Conservation (phyloP, 768 basidiomycete species). For the Mycena indigotica region DNA sequence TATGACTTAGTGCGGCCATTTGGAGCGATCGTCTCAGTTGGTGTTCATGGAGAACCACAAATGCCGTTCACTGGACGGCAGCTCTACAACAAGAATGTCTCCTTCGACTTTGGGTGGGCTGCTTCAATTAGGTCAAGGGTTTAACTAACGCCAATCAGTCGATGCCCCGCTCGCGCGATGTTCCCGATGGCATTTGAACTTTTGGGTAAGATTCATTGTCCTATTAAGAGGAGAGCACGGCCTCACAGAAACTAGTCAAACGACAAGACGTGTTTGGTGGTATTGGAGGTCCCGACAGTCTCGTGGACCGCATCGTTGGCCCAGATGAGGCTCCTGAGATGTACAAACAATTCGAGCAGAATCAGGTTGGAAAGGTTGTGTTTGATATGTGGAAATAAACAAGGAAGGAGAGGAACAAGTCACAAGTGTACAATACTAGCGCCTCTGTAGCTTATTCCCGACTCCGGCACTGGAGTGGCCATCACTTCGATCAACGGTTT, state of each 20-base stretch:
- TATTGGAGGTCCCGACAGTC: conserved; percentile 60
- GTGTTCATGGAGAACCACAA: conserved; percentile 59
- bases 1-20: conserved; percentile 76
- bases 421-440: no score
- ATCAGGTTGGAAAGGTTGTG: conserved; percentile 72
- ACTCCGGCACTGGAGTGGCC: no score
- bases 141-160: conserved; percentile 20
- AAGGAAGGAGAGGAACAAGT: no score
- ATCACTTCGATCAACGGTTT: no score
- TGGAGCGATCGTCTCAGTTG: conserved; percentile 74
- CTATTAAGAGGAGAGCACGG: background rate
- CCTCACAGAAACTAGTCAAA: conserved; percentile 52
- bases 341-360: conserved; percentile 72
- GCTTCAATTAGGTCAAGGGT: background rate
- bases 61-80: conserved; percentile 60
- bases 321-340: conserved; percentile 57
- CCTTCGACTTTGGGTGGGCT: conserved; percentile 67
- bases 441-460: no score
- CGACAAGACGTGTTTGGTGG: conserved; percentile 74
- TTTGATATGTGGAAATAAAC: conserved; percentile 70
- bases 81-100: conserved; percentile 77
- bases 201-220: conserved; percentile 47
- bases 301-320: conserved; percentile 69
- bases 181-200: conserved; percentile 72
- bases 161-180: conserved; percentile 79